phyloP scores from a whole-genome alignment of 2,329 filamentous ascomycete genomes.

The Colletotrichum kahawae region DNA sequence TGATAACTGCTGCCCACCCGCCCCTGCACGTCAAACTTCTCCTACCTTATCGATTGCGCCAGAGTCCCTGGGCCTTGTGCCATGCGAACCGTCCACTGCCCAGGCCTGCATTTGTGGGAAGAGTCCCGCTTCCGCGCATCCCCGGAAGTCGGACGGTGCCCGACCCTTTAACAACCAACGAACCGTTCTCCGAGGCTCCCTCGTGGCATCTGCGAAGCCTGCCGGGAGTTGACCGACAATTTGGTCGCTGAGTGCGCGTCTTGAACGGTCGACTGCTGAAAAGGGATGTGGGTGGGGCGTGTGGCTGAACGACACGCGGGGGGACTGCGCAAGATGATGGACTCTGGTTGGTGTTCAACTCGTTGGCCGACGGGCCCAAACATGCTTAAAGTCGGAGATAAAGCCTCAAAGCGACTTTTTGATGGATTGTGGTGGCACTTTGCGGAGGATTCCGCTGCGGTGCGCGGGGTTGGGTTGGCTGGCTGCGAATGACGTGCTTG shows the following conservation, averaged over 20 bases:
- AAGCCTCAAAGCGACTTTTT: background rate
- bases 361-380: background rate
- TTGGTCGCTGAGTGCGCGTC: background rate
- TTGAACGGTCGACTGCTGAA: background rate
- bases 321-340: background rate
- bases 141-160: background rate
- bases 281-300: background rate
- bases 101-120: background rate
- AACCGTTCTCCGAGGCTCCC: background rate
- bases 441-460: conserved; percentile 1
- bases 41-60: conserved; percentile 1
- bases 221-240: conserved; percentile 13
- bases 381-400: background rate
- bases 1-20: background rate
- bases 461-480: background rate
- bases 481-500: conserved; percentile 10
- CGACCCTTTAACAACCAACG: background rate
- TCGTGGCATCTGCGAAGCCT: background rate
- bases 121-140: background rate
- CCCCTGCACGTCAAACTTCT: background rate
- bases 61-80: conserved; percentile 11
- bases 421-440: background rate
- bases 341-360: background rate
- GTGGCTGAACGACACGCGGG: background rate
- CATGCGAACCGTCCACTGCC: background rate